These are phyloP conservation scores for Backusella tarrabulga DNA, from an alignment of 192 early-diverging fungal species.

Conservation along the genomic window DNA sequence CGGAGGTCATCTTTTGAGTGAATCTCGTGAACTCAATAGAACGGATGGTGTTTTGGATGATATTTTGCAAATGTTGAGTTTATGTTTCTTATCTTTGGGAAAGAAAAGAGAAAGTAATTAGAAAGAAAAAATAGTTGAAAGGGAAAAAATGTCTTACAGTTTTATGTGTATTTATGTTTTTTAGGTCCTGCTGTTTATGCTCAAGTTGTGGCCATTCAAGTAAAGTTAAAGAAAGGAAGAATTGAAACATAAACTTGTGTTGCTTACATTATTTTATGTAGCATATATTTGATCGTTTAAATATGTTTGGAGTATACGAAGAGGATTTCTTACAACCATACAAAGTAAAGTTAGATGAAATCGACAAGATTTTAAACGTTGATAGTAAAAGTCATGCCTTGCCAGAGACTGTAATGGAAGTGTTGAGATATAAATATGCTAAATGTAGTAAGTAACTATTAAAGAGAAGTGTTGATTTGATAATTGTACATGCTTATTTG, in stretches of 20 bases:
- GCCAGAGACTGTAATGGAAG: constrained; percentile 40
- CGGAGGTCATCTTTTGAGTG: constrained; percentile 14
- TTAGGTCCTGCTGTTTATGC: constrained; percentile 34
- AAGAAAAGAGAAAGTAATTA: constrained; percentile 67
- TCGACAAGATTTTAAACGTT: constrained; percentile 57
- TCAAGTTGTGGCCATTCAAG: constrained; percentile 30
- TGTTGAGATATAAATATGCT: constrained; percentile 40
- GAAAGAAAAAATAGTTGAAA: neutral
- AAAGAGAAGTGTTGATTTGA: neutral
- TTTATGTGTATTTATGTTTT: neutral
- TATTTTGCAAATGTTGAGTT: constrained; percentile 69
- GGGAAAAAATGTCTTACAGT: neutral
- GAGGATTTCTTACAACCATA: constrained; percentile 57
- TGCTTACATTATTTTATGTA: constrained; percentile 20
- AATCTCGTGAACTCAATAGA: constrained; percentile 33
- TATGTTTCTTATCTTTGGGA: constrained; percentile 72
- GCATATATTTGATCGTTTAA: constrained; percentile 63
- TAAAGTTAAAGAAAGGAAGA: neutral
- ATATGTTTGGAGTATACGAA: constrained; percentile 59
- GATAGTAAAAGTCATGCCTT: constrained; percentile 42
- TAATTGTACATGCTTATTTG: neutral
- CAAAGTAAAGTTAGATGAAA: constrained; percentile 51
- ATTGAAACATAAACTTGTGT: neutral
- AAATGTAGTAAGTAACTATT: constrained; percentile 28
- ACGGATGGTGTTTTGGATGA: constrained; percentile 71